Conservation (phyloP, 2,329 filamentous ascomycete genomes). For the Boeremia lycopersici region DNA sequence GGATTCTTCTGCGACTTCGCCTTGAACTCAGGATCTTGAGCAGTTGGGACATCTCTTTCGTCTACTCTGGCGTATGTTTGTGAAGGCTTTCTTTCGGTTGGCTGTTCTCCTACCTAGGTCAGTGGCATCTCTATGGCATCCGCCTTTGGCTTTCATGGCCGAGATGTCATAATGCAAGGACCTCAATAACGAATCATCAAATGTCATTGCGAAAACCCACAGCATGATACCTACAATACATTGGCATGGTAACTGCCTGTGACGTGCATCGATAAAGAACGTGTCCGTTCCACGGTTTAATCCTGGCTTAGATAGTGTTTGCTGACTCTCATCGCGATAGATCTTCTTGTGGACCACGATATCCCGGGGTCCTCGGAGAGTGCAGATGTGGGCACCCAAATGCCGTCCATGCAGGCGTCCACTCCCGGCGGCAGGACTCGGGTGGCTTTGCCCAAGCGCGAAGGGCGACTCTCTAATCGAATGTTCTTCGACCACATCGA, state of each 20-base stretch:
- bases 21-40: background rate
- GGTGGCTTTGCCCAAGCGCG: slow-evolving; percentile 10
- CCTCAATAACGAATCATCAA: too few relatives aligned
- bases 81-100: too few relatives aligned
- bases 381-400: background rate
- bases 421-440: slow-evolving; percentile 9
- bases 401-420: slow-evolving; percentile 10
- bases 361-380: background rate
- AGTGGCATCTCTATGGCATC: too few relatives aligned
- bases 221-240: too few relatives aligned
- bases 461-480: slow-evolving; percentile 11
- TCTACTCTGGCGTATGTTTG: too few relatives aligned
- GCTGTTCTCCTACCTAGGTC: too few relatives aligned
- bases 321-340: background rate
- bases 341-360: background rate
- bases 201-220: too few relatives aligned
- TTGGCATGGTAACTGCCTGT: background rate
- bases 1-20: background rate
- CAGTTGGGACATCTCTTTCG: too few relatives aligned
- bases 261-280: background rate
- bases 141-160: too few relatives aligned
- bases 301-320: background rate
- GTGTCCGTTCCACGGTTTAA: background rate
- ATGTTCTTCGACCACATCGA: slow-evolving; percentile 15
- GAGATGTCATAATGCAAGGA: too few relatives aligned